These are phyloP conservation scores for Verticillium dahliae DNA, from an alignment of 2,329 filamentous ascomycete genomes.

Conservation along the genomic window DNA sequence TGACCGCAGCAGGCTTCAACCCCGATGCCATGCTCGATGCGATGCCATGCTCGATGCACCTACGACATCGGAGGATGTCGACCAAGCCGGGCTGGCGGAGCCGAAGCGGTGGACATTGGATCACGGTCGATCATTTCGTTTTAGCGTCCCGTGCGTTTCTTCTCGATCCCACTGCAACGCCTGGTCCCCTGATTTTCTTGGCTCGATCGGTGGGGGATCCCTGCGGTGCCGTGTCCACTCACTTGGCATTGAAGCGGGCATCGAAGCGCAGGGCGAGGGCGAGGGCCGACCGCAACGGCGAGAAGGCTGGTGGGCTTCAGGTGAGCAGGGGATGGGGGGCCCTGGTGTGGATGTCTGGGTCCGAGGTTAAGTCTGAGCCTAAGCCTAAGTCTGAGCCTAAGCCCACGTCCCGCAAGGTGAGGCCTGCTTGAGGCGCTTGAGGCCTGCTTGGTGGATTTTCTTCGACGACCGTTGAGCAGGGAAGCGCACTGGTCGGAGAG, in stretches of 20 bases:
- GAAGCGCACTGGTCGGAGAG: not conserved
- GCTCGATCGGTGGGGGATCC: not conserved
- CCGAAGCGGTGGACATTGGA: not conserved
- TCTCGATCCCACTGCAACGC: too few relatives aligned
- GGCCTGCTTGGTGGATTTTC: not conserved
- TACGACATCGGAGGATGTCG: not conserved
- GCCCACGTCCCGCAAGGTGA: too few relatives aligned
- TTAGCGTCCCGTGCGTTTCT: too few relatives aligned
- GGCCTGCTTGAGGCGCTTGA: not conserved
- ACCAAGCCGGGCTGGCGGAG: not conserved
- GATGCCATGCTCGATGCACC: too few relatives aligned
- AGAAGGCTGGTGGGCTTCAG: not conserved
- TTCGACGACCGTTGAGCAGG: not conserved
- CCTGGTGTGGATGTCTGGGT: not conserved
- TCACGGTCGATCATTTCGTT: not conserved
- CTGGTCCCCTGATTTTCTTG: too few relatives aligned
- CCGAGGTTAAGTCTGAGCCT: too few relatives aligned
- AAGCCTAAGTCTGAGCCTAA: too few relatives aligned
- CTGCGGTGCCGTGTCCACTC: not conserved
- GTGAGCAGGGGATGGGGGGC: not conserved
- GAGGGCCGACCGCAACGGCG: too few relatives aligned
- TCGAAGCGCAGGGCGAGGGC: too few relatives aligned
- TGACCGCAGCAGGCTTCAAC: too few relatives aligned
- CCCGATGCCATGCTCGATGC: too few relatives aligned
- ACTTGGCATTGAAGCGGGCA: not conserved